Evolutionary conservation across 2,329 filamentous ascomycete genomes (phyloP).

Genomic region (Cordyceps cicadae): DNA sequence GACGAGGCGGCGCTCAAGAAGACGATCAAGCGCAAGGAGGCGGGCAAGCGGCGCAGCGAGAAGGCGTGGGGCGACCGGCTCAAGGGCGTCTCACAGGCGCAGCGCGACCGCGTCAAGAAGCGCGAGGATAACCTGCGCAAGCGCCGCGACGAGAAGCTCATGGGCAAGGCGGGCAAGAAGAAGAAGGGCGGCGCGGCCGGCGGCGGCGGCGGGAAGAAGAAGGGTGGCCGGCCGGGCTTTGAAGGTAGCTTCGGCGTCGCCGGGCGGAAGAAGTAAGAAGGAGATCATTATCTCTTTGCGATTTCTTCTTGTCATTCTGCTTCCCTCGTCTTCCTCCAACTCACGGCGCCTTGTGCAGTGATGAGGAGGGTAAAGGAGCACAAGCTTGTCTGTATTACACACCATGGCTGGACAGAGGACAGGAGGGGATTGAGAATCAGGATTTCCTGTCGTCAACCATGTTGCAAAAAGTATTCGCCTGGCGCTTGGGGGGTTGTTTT

Average conservation of each 20-base stretch:
- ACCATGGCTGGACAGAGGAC: not conserved
- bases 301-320: not conserved
- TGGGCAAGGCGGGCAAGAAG: conserved; percentile 52
- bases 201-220: conserved; percentile 28
- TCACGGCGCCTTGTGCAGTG: not conserved
- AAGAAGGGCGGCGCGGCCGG: conserved; percentile 30
- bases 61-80: conserved; percentile 74
- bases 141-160: conserved; percentile 62
- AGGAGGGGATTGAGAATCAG: not conserved
- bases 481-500: not conserved
- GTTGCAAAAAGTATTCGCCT: conserved; percentile 1
- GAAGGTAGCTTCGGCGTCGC: conserved; percentile 58
- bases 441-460: not conserved
- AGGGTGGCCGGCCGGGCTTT: conserved; percentile 55
- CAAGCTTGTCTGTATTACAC: not conserved
- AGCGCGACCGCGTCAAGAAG: conserved; percentile 74
- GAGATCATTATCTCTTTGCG: not conserved
- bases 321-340: not conserved
- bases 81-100: conserved; percentile 64
- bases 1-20: conserved; percentile 86
- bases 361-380: not conserved
- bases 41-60: conserved; percentile 82
- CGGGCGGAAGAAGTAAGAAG: conserved; percentile 32
- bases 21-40: conserved; percentile 87
- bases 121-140: conserved; percentile 70